Evolutionary conservation across 768 basidiomycete genomes (phyloP).

Genomic region (Xerocomus brunneocitrinus): DNA sequence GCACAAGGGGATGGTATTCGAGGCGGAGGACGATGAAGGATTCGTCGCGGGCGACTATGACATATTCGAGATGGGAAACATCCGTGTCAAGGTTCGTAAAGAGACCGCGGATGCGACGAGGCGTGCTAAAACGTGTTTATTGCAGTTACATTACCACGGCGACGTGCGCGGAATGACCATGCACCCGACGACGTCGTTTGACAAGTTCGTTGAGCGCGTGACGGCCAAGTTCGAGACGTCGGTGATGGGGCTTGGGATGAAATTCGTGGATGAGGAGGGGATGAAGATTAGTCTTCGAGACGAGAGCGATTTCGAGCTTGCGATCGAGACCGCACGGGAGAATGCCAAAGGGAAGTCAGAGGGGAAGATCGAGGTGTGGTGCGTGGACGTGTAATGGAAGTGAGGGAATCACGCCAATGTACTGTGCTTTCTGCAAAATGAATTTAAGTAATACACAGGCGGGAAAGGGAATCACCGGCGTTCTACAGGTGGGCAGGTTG

Average conservation of each 20-base stretch:
- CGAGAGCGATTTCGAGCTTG: conserved; percentile 86
- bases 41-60: conserved; percentile 45
- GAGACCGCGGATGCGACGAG: neutral
- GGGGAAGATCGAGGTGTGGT: conserved; percentile 87
- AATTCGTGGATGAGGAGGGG: conserved; percentile 90
- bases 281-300: conserved; percentile 76
- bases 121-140: neutral
- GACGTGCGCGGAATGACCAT: conserved; percentile 87
- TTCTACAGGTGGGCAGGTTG: too few relatives aligned
- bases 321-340: conserved; percentile 82
- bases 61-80: conserved; percentile 69
- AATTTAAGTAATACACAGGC: too few relatives aligned
- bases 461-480: too few relatives aligned
- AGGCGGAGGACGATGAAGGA: conserved; percentile 64
- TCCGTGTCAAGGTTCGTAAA: conserved; percentile 73
- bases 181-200: conserved; percentile 56
- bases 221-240: conserved; percentile 67
- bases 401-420: too few relatives aligned
- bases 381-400: conserved; percentile 40
- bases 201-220: conserved; percentile 72
- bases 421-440: too few relatives aligned
- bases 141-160: conserved; percentile 73
- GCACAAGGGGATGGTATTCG: conserved; percentile 39
- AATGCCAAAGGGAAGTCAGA: conserved; percentile 71
- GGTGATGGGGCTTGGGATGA: conserved; percentile 53